Evolutionary conservation across 2,329 filamentous ascomycete genomes (phyloP), one percentile per base, ranked within the genome.

Genomic region (Venturia pyrina): DNA sequence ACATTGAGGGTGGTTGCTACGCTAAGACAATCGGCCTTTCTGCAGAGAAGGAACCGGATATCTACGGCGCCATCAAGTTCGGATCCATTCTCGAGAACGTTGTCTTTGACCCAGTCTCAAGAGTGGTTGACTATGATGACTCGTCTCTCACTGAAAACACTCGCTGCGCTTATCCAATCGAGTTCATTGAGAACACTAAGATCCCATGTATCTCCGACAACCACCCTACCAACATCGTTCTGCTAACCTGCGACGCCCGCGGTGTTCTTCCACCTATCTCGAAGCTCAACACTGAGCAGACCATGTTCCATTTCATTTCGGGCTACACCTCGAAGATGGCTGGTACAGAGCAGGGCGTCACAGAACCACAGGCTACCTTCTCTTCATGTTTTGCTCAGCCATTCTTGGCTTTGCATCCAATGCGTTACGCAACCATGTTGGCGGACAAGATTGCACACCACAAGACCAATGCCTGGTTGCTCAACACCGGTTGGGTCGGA

Each of bases 311-410:
- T 85, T 99, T 99, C 87, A 99, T 99, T 81, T 96, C 91, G 21
- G 95, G 95, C 73, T 99, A 99, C 85, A 99, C 95, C 70, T 98
- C 93, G 76, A 99, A 99, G 88, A 99, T 99, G 95, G 95, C 95
- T 70, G 95, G 95, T 75, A 99, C 95, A 43, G 95, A 99, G 82
- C 91, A 97, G 70, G 95, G 95, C 75, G 87, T 99, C 70, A 96
- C 90, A 11, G 95, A 99, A 82, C 95, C 95, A 70, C 91, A 98
- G 81, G 95, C 95, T 32, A 99, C 95, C 74, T 99, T 99, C 87
- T 98, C 93, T 34, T 96, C 93, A 64, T 99, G 95, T 87, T 99
- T 99, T 81, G 95, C 95, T 66, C 95, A 99, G 82, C 95, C 95
- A 69, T 99, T 99, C 91, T 83, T 99, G 73, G 95, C 95, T 53